Percentiles rank a stretch among this genome's conserved stretches.
Evolutionary conservation across 306 rosid species (phyloP).

Genomic region (Acacia confusa): DNA sequence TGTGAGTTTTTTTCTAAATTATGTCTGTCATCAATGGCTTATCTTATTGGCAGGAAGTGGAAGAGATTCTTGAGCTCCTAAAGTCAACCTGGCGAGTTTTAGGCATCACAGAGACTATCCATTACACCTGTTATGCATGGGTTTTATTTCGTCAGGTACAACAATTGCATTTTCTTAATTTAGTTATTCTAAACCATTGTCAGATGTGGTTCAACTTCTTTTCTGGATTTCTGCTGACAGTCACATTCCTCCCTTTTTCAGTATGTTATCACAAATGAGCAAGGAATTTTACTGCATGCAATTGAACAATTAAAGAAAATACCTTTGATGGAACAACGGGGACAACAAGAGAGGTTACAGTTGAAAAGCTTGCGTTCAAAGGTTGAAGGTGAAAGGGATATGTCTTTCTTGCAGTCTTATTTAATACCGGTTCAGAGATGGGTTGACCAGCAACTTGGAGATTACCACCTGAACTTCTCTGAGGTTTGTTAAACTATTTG

Average conservation of each 20-base stretch:
- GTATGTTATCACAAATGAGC: conserved; percentile 91
- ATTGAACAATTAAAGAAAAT: conserved; percentile 88
- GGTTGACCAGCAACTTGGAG: conserved; percentile 91
- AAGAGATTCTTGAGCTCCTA: conserved; percentile 92
- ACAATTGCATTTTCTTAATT: conserved; percentile 9
- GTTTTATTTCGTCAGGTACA: conserved; percentile 94
- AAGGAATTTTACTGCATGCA: conserved; percentile 77
- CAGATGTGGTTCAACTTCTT: conserved; percentile 12
- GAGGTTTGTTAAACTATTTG: conserved; percentile 66
- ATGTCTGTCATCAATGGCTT: conserved; percentile 20
- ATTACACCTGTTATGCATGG: conserved; percentile 94
- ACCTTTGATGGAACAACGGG: conserved; percentile 94
- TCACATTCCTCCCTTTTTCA: conserved; percentile 28
- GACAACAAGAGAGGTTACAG: conserved; percentile 88
- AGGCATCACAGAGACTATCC: conserved; percentile 96
- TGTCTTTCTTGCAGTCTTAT: conserved; percentile 82
- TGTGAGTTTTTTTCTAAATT: conserved; percentile 9
- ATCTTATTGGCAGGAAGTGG: conserved; percentile 78
- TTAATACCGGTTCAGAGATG: conserved; percentile 81
- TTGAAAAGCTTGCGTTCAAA: conserved; percentile 75
- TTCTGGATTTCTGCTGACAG: conserved; percentile 18
- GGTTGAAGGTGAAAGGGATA: conserved; percentile 64
- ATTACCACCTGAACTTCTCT: conserved; percentile 81
- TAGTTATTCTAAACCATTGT: conserved; percentile 6
- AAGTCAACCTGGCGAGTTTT: conserved; percentile 98